phyloP scores from a whole-genome alignment of 768 basidiomycete species.

The Phlebiopsis gigantea region DNA sequence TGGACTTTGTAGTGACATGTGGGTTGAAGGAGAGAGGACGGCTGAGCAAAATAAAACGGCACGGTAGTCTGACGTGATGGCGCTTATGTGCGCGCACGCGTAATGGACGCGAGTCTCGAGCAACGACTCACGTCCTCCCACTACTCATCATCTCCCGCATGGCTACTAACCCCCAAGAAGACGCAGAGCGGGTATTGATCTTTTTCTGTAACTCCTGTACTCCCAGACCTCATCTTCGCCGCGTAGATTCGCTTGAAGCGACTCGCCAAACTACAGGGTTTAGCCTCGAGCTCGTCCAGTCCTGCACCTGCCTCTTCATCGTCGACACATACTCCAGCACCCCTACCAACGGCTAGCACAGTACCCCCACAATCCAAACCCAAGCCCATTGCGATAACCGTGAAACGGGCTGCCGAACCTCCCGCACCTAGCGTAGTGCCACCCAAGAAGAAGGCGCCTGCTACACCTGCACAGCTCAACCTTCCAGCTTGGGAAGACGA shows the following conservation, averaged over 20 bases:
- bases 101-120: slow-evolving; percentile 8
- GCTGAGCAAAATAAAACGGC: too few relatives aligned
- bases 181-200: slow-evolving; percentile 65
- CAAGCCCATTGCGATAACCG: slow-evolving; percentile 16
- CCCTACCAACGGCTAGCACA: slow-evolving; percentile 11
- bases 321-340: slow-evolving; percentile 26
- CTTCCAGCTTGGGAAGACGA: slow-evolving; percentile 69
- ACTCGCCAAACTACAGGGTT: slow-evolving; percentile 72
- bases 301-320: slow-evolving; percentile 28
- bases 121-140: not conserved
- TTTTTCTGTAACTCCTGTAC: not conserved
- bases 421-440: slow-evolving; percentile 27
- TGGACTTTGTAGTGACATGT: too few relatives aligned
- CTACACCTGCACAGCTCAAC: slow-evolving; percentile 40
- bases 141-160: slow-evolving; percentile 6
- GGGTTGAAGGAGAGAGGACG: too few relatives aligned
- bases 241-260: slow-evolving; percentile 86
- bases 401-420: slow-evolving; percentile 25
- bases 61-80: not conserved
- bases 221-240: not conserved
- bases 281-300: slow-evolving; percentile 28
- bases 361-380: slow-evolving; percentile 29
- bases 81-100: slow-evolving; percentile 6
- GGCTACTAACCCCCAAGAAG: slow-evolving; percentile 50
- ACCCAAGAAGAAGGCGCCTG: slow-evolving; percentile 44